phyloP scores from a whole-genome alignment of 2,329 filamentous ascomycete species.

The Aplosporella prunicola region DNA sequence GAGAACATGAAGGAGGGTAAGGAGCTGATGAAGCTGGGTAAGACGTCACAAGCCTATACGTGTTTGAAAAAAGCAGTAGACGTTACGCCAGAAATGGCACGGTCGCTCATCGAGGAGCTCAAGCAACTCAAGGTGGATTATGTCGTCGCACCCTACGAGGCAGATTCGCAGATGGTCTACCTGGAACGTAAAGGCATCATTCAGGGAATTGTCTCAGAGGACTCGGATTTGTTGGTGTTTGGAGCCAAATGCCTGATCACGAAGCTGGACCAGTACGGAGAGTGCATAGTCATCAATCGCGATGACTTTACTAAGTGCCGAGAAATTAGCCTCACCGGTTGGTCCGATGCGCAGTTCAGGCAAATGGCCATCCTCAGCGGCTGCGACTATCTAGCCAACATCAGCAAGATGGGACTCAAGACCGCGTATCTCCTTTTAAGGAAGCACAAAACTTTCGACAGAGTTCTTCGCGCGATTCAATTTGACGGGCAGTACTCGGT shows the following conservation, averaged over 20 bases:
- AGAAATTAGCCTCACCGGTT: slow-evolving; percentile 81
- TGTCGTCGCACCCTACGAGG: slow-evolving; percentile 93
- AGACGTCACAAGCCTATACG: slow-evolving; percentile 65
- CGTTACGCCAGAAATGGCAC: slow-evolving; percentile 92
- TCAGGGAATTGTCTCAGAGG: slow-evolving; percentile 84
- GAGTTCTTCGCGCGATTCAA: slow-evolving; percentile 69
- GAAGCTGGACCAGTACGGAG: slow-evolving; percentile 88
- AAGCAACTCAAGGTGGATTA: slow-evolving; percentile 74
- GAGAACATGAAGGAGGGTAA: slow-evolving; percentile 67
- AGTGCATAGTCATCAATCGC: slow-evolving; percentile 85
- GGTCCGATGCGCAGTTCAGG: slow-evolving; percentile 84
- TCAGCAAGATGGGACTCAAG: slow-evolving; percentile 81
- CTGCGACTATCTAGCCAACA: slow-evolving; percentile 85
- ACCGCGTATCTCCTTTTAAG: slow-evolving; percentile 85
- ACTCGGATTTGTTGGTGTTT: slow-evolving; percentile 93
- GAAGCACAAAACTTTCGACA: slow-evolving; percentile 81
- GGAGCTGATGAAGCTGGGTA: slow-evolving; percentile 73
- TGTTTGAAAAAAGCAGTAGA: slow-evolving; percentile 95
- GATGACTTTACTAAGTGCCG: slow-evolving; percentile 80
- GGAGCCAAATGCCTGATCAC: slow-evolving; percentile 84
- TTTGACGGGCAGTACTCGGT: slow-evolving; percentile 82
- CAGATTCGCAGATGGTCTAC: slow-evolving; percentile 93
- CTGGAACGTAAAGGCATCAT: slow-evolving; percentile 79
- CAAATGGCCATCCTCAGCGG: slow-evolving; percentile 95
- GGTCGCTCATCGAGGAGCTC: slow-evolving; percentile 80